Conservation (phyloP, 148 eudicot genomes). For the Rhododendron kiyosumense region DNA sequence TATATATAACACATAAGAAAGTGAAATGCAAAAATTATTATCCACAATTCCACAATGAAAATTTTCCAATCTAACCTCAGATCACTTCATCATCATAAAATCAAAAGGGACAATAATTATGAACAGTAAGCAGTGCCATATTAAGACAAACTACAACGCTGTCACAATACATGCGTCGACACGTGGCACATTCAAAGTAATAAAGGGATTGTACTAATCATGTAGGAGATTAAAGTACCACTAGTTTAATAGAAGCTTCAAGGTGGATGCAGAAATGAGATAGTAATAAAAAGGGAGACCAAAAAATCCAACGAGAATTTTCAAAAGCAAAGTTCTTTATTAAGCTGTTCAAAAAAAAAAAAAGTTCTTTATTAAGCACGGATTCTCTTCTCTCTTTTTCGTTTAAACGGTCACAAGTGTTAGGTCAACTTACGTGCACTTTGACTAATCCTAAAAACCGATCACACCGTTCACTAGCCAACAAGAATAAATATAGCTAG, state of each 20-base stretch:
- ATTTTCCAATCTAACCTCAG: neutral
- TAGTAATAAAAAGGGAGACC: neutral
- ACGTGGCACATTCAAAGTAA: neutral
- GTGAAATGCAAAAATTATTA: too few species aligned
- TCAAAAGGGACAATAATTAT: neutral
- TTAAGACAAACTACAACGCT: neutral
- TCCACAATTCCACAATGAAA: too few species aligned
- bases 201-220: neutral
- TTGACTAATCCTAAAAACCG: too few species aligned
- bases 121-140: neutral
- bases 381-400: neutral
- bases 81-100: neutral
- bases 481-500: too few species aligned
- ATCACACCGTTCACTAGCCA: too few species aligned
- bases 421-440: neutral
- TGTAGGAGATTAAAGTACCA: neutral
- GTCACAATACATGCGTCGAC: neutral
- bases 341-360: too few species aligned
- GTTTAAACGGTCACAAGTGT: neutral
- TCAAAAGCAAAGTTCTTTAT: neutral
- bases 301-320: neutral
- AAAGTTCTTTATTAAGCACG: neutral
- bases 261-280: neutral
- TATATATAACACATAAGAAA: too few species aligned
- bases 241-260: neutral